Percentiles rank a stretch among this genome's conserved stretches.
phyloP scores from a whole-genome alignment of 352 stramenopile species.

The Phytophthora ramorum region DNA sequence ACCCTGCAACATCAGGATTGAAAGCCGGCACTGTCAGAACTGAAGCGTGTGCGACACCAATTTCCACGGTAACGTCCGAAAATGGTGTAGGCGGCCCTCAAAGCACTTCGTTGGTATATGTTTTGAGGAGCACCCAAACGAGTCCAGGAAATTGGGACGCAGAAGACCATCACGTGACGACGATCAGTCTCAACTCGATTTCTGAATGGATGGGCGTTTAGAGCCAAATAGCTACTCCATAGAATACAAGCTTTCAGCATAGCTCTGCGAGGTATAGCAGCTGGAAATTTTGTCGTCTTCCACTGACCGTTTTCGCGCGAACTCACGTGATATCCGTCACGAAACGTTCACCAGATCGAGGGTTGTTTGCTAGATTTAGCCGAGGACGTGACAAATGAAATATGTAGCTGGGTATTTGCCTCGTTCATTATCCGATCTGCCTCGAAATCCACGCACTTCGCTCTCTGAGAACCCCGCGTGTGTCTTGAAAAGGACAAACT shows the following conservation, averaged over 20 bases:
- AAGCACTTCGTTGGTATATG: not conserved
- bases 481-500: not conserved
- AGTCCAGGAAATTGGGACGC: not conserved
- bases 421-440: conserved; percentile 26
- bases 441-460: not conserved
- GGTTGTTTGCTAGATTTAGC: conserved; percentile 28
- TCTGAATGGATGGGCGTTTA: no score
- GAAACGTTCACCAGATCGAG: conserved; percentile 20
- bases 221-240: no score
- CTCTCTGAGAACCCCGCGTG: not conserved
- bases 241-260: no score
- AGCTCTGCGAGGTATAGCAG: no score
- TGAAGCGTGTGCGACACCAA: not conserved
- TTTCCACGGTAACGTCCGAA: not conserved
- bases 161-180: not conserved
- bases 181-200: no score
- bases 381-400: conserved; percentile 18
- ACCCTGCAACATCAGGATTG: no score
- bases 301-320: no score
- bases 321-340: not conserved
- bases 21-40: not conserved
- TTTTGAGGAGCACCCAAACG: not conserved
- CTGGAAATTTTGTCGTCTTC: no score
- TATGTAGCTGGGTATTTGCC: conserved; percentile 8
- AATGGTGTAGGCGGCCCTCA: not conserved